Conservation (phyloP, 2,329 filamentous ascomycete genomes). For the Talaromyces sp. region DNA sequence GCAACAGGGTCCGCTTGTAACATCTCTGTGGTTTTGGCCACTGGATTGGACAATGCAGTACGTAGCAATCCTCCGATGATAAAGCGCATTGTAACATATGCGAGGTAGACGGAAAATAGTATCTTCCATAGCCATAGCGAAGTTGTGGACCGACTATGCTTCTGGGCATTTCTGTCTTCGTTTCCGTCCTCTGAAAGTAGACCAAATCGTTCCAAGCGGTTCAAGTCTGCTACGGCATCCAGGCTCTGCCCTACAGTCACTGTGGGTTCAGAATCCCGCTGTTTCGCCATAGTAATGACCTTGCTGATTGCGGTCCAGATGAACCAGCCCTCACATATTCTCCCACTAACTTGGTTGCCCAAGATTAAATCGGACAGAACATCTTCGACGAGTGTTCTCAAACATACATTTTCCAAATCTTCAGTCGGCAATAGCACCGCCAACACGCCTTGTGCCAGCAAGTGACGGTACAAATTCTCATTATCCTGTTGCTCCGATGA, state of each 20-base stretch:
- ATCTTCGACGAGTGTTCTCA: slow-evolving; percentile 78
- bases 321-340: slow-evolving; percentile 81
- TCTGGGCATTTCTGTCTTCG: slow-evolving; percentile 20
- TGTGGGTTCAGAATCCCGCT: slow-evolving; percentile 15
- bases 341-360: slow-evolving; percentile 74
- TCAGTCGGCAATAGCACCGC: slow-evolving; percentile 85
- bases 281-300: slow-evolving; percentile 51
- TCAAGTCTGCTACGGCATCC: slow-evolving; percentile 34
- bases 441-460: slow-evolving; percentile 78
- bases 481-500: slow-evolving; percentile 65
- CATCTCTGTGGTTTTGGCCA: slow-evolving; percentile 24
- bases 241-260: slow-evolving; percentile 20
- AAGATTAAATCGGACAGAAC: slow-evolving; percentile 88
- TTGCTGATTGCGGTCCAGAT: slow-evolving; percentile 82
- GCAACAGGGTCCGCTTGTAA: slow-evolving; percentile 26
- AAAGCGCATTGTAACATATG: slow-evolving; percentile 63
- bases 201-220: slow-evolving; percentile 56
- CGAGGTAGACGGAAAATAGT: slow-evolving; percentile 51
- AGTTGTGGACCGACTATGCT: slow-evolving; percentile 31
- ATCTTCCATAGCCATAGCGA: slow-evolving; percentile 49
- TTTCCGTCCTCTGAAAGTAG: slow-evolving; percentile 45
- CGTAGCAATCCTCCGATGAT: slow-evolving; percentile 62
- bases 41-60: slow-evolving; percentile 63
- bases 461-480: slow-evolving; percentile 78
- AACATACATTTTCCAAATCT: slow-evolving; percentile 81